Evolutionary conservation across 345 rosid genomes (phyloP).

Genomic region (Brassica juncea): DNA sequence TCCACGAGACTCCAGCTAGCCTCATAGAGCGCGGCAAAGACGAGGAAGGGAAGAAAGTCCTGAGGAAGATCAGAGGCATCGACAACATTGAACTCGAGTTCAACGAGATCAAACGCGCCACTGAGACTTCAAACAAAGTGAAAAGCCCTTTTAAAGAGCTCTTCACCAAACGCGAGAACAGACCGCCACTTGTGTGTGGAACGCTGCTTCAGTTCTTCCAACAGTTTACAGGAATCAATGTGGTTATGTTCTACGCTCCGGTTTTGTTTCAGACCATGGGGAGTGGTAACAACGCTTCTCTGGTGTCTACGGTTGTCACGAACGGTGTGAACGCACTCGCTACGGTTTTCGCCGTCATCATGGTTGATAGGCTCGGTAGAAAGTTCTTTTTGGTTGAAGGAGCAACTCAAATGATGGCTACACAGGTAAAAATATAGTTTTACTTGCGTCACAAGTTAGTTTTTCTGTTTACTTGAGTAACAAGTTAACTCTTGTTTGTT

Average conservation of each 20-base stretch:
- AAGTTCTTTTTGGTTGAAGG: slow-evolving; percentile 22
- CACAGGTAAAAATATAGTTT: slow-evolving; percentile 22
- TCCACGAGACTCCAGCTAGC: slow-evolving; percentile 70
- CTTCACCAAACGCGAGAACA: slow-evolving; percentile 27
- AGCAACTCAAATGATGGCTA: slow-evolving; percentile 25
- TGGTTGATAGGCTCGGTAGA: slow-evolving; percentile 30
- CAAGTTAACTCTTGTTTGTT: slow-evolving; percentile 4
- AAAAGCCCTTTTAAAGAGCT: slow-evolving; percentile 51
- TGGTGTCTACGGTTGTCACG: slow-evolving; percentile 36
- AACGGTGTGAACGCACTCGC: slow-evolving; percentile 32
- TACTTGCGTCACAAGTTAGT: neutral
- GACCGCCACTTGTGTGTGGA: slow-evolving; percentile 58
- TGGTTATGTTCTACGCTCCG: slow-evolving; percentile 44
- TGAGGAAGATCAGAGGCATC: slow-evolving; percentile 60
- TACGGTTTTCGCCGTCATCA: neutral
- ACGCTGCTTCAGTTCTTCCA: slow-evolving; percentile 59
- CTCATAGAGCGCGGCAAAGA: slow-evolving; percentile 58
- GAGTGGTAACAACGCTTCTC: slow-evolving; percentile 28
- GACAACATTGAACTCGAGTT: slow-evolving; percentile 52
- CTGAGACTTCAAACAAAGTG: slow-evolving; percentile 46
- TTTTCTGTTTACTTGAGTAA: neutral
- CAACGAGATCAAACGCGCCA: slow-evolving; percentile 47
- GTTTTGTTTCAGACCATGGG: slow-evolving; percentile 46
- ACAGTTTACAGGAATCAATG: slow-evolving; percentile 69
- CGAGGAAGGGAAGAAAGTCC: slow-evolving; percentile 40